Base-by-base conservation (phyloP, 2,329 filamentous ascomycete species). In the Pyrenophora teres region DNA sequence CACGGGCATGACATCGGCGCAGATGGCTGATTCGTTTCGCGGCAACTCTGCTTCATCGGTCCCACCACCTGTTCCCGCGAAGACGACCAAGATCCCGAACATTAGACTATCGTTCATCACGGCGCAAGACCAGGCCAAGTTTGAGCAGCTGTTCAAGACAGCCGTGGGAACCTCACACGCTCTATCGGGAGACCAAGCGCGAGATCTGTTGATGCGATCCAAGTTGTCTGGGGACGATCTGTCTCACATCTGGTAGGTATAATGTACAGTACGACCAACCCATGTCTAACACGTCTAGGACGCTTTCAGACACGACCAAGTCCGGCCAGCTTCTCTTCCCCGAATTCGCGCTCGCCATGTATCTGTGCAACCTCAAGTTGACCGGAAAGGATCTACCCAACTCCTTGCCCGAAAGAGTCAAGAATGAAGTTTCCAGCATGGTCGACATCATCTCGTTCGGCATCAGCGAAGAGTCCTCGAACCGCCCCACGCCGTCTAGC, bases 391-490 rank as follows among this genome's bases (percentile, higher is more conserved):
- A 87, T 0, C 76, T 99, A 19, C 94, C 94, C 0, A 69, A 81
- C 2, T 74, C 71, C 5, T 80, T 99, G 8, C 94, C 94, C 0
- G 92, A 97, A 27, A 88, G 85, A 52, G 87, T 99, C 60, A 89
- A 87, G 78, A 99, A 99, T 67, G 94, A 99, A 74, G 94, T 99
- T 15, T 97, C 93, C 3, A 96, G 94, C 76, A 97, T 99, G 92
- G 94, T 99, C 35, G 94, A 99, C 70, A 99, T 99, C 50, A 99
- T 99, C 70, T 96, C 92, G 53, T 99, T 99, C 72, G 91, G 88
- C 62, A 84, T 97, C 19, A 86, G 85, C 0, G 94, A 99, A 59
- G 88, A 93, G 23, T 78, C 78, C 12, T 63, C 77, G 13, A 74
- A 74, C 35, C 76, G 82, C 16, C 74, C 81, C n/a, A 50, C 63